Conservation (phyloP, 768 basidiomycete genomes). For the Boletus bicolor region DNA sequence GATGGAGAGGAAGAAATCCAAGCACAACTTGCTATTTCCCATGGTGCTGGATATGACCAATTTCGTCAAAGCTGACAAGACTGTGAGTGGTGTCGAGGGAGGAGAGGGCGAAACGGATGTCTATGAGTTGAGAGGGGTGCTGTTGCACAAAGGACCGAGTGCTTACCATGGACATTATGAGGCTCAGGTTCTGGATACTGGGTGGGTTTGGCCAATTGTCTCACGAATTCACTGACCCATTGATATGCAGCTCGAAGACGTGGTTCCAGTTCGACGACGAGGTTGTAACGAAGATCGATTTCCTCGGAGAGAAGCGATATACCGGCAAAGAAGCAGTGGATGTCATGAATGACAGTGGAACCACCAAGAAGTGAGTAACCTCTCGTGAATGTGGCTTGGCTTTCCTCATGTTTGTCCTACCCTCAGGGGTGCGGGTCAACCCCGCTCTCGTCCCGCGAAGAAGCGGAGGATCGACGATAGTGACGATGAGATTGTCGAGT, state of each 20-base stretch:
- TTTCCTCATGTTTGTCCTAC: conserved; percentile 2
- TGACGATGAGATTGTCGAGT: conserved; percentile 46
- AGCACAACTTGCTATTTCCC: conserved; percentile 79
- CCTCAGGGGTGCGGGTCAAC: conserved; percentile 28
- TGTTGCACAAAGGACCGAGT: conserved; percentile 88
- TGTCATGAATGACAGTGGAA: conserved; percentile 22
- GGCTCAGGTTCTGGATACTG: conserved; percentile 73
- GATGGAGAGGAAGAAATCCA: conserved; percentile 84
- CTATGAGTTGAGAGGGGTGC: conserved; percentile 84
- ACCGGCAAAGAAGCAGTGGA: conserved; percentile 30
- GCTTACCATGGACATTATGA: conserved; percentile 92
- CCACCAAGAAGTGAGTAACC: conserved; percentile 28
- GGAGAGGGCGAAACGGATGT: conserved; percentile 31
- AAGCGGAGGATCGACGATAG: conserved; percentile 56
- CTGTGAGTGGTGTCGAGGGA: conserved; percentile 17
- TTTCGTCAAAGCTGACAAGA: conserved; percentile 43
- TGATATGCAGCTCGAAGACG: conserved; percentile 46
- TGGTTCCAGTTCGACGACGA: conserved; percentile 98
- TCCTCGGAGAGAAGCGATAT: conserved; percentile 46
- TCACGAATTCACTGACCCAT: conserved; percentile 1
- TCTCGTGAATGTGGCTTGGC: neutral
- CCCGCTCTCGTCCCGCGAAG: conserved; percentile 41
- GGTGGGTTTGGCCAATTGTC: conserved; percentile 40
- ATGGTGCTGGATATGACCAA: conserved; percentile 65
- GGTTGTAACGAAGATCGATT: conserved; percentile 60